phyloP scores from a whole-genome alignment of 2,329 filamentous ascomycete genomes.

The Aspergillus texensis region DNA sequence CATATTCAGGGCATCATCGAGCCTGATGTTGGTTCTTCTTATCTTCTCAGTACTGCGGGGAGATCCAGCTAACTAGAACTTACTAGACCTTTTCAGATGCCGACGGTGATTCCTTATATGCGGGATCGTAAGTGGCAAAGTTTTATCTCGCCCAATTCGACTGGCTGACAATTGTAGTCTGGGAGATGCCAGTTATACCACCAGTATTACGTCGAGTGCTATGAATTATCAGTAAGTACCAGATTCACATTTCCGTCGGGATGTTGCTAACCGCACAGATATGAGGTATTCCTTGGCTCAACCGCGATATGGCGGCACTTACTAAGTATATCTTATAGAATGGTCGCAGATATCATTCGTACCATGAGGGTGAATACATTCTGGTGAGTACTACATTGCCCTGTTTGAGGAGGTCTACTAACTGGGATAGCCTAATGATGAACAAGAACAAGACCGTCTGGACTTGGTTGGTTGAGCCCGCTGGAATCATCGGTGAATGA shows the following conservation, averaged over 20 bases:
- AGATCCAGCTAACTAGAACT: background rate
- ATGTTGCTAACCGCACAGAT: slow-evolving; percentile 26
- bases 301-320: background rate
- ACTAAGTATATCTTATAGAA: slow-evolving; percentile 23
- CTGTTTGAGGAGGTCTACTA: background rate
- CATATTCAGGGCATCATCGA: background rate
- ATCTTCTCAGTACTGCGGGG: too few relatives aligned
- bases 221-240: slow-evolving; percentile 35
- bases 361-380: slow-evolving; percentile 35
- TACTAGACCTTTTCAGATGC: background rate
- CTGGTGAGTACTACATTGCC: slow-evolving; percentile 22
- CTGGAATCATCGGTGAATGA: background rate
- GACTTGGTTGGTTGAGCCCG: slow-evolving; percentile 26
- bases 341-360: slow-evolving; percentile 38
- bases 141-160: too few relatives aligned
- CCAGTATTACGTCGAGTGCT: slow-evolving; percentile 26
- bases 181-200: slow-evolving; percentile 3
- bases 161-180: background rate
- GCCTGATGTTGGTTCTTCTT: background rate
- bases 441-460: slow-evolving; percentile 39
- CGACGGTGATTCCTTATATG: slow-evolving; percentile 1
- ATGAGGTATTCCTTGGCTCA: slow-evolving; percentile 29
- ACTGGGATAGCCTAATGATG: slow-evolving; percentile 34
- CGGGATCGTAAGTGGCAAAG: background rate
- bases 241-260: background rate